These are phyloP conservation scores for Globisporangium spinosum DNA, from an alignment of 352 stramenopile species.

Conservation along the genomic window DNA sequence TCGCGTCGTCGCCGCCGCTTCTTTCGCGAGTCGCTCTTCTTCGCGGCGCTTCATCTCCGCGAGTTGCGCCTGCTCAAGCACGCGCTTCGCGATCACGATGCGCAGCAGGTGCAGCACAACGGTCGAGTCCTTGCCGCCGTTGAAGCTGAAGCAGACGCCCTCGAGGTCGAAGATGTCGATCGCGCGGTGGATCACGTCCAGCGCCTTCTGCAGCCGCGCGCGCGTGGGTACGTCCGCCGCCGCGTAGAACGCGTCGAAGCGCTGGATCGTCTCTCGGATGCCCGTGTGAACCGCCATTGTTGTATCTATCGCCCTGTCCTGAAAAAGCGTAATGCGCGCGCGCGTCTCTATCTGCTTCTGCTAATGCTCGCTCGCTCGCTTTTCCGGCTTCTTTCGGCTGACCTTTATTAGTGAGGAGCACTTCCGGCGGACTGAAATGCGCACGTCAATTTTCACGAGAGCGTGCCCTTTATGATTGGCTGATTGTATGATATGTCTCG, in stretches of 20 bases:
- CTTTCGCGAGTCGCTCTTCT: background rate
- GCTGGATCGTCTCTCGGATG: slow-evolving; percentile 28
- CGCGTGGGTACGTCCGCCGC: slow-evolving; percentile 39
- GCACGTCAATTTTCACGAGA: slow-evolving; percentile 6
- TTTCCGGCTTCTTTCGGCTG: background rate
- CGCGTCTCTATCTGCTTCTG: background rate
- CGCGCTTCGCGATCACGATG: slow-evolving; percentile 73
- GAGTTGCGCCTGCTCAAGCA: slow-evolving; percentile 38
- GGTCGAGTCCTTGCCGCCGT: slow-evolving; percentile 92
- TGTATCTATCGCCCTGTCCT: background rate
- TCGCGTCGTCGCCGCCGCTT: slow-evolving; percentile 6
- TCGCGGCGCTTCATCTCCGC: background rate
- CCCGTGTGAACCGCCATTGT: slow-evolving; percentile 6
- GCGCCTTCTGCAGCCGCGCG: slow-evolving; percentile 52
- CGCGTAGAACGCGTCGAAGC: slow-evolving; percentile 67
- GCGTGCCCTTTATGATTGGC: background rate
- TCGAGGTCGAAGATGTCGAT: slow-evolving; percentile 81
- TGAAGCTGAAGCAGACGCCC: slow-evolving; percentile 88
- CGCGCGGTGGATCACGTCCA: slow-evolving; percentile 71
- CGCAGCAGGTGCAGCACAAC: slow-evolving; percentile 89
- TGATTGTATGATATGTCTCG: background rate
- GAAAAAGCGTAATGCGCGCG: background rate
- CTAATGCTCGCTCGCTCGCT: background rate
- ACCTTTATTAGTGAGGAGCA: background rate
- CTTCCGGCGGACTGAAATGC: background rate